phyloP scores from a whole-genome alignment of 169 alveolate species.

The Perkinsus marinus region DNA sequence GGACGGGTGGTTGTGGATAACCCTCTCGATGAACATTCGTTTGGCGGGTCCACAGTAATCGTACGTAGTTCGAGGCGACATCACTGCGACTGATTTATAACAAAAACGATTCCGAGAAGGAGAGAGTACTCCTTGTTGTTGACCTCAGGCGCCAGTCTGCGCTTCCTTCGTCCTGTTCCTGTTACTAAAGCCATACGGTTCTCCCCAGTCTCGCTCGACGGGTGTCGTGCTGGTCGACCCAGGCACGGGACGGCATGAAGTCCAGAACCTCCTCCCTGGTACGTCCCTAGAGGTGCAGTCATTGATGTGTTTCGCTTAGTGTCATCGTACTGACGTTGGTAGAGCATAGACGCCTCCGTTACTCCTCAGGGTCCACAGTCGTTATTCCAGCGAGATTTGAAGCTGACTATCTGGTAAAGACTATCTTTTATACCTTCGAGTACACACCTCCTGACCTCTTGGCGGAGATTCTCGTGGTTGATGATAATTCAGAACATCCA shows the following conservation, averaged over 20 bases:
- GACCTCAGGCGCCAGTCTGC: background rate
- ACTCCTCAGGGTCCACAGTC: background rate
- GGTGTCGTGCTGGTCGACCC: background rate
- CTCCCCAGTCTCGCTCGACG: background rate
- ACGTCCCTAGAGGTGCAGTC: background rate
- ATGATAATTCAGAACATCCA: constrained; percentile 14
- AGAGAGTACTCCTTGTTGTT: background rate
- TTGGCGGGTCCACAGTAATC: too few species aligned
- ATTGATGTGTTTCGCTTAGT: too few species aligned
- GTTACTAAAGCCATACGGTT: background rate
- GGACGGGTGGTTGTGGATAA: too few species aligned
- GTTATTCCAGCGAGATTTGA: constrained; percentile 26
- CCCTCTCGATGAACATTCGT: too few species aligned
- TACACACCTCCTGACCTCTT: constrained; percentile 11
- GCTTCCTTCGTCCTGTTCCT: background rate
- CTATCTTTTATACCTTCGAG: constrained; percentile 17
- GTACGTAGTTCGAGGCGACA: too few species aligned
- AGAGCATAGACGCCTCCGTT: background rate
- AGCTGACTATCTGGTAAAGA: constrained; percentile 17
- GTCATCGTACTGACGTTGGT: too few species aligned
- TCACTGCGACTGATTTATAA: too few species aligned
- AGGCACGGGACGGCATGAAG: background rate
- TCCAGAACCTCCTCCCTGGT: background rate
- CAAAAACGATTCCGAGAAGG: too few species aligned
- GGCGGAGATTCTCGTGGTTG: constrained; percentile 21